Evolutionary conservation across 768 basidiomycete genomes (phyloP).

Genomic region (Russula sp.): DNA sequence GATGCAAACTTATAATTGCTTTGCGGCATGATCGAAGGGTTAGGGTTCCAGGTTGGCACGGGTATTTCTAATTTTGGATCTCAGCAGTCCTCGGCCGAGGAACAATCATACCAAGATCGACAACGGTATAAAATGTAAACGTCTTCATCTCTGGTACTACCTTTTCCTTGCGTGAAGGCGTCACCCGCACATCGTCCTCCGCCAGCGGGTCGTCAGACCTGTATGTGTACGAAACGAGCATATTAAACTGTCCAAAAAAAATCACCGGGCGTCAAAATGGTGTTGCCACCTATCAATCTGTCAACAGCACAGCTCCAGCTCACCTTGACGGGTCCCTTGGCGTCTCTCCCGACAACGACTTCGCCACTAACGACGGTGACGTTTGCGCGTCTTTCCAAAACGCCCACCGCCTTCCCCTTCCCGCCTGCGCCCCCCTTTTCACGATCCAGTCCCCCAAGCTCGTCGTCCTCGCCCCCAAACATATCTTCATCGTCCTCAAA

Average conservation of each 20-base stretch:
- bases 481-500: conserved; percentile 91
- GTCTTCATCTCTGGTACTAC: conserved; percentile 71
- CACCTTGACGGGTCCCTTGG: conserved; percentile 75
- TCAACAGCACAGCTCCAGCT: conserved; percentile 36
- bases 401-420: conserved; percentile 61
- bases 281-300: conserved; percentile 6
- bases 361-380: conserved; percentile 86
- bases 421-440: conserved; percentile 49
- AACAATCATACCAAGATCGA: conserved; percentile 72
- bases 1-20: neutral
- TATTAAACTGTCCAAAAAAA: conserved; percentile 67
- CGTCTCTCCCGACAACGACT: conserved; percentile 79
- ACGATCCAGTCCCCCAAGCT: conserved; percentile 38
- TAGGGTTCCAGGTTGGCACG: conserved; percentile 10
- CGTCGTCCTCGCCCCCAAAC: conserved; percentile 56
- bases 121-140: conserved; percentile 84
- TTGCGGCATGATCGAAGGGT: neutral
- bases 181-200: conserved; percentile 47
- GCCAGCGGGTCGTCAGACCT: conserved; percentile 80
- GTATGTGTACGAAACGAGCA: conserved; percentile 93
- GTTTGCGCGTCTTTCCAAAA: conserved; percentile 88
- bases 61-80: neutral
- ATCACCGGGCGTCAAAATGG: conserved; percentile 2
- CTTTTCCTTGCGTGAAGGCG: conserved; percentile 46
- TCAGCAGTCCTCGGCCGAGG: conserved; percentile 37